Evolutionary conservation across 352 stramenopile genomes (phyloP), one percentile per base, ranked within the genome.

Genomic region (Globisporangium heterothallicum): DNA sequence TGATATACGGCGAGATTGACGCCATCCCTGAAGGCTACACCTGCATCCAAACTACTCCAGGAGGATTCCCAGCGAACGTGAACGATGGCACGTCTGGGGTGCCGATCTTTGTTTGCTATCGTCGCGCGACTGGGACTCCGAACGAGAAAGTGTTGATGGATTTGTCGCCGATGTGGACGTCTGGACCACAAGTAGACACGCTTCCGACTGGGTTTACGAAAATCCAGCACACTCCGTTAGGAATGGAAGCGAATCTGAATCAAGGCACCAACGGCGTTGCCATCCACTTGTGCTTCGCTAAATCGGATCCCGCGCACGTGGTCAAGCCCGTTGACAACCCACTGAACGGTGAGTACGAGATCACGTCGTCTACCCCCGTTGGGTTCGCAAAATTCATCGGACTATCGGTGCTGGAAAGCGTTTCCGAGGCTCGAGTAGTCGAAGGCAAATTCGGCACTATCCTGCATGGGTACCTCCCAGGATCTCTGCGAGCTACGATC

Each of bases 1-100:
- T 95, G 6, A 86, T 95, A 29, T 95, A 94, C 43, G 81, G 80
- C 3, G 84, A 92, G 32, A 92, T 95, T 29, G 84, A 95, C 49
- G 72, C 78, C 14, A 61, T 94, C 4, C 84, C 84, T 10, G 84
- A 95, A 14, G 58, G 73, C 24, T 95, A 88, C 42, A 85, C 58
- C 19, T 91, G 74, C 51, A 70, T 95, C 6, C 42, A 86, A 49
- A 69, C 64, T 22, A 95, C 84, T n/a, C 74, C 80, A 16, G 59
- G 62, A 0, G 83, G 83, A 3, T 56, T 78, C 48, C 88, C 78
- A 4, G 84, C 83, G 2, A 95, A 95, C 51, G 62, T 94, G 21
- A 95, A 95, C 59, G 79, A 91, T 24, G 83, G 83, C 1, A 89
- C 78, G 1, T 42, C 60, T 6, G 84, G 79, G 9, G 67, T 94